Base-by-base conservation (phyloP, 257 asterid genomes). In the Primulina eburnea region DNA sequence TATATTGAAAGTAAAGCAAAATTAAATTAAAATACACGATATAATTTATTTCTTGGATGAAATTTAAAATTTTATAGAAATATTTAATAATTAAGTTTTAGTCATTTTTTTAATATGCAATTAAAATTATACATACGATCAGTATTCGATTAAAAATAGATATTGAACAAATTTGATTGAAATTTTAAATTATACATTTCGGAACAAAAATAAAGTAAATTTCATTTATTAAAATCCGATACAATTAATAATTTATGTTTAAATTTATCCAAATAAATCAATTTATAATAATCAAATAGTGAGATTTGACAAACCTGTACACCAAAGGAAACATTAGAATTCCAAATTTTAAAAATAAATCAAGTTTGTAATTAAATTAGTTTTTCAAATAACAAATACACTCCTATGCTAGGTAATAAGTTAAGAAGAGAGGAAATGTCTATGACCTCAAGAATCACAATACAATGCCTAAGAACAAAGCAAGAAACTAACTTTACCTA, bases 321-420 rank as follows among this genome's bases (percentile, higher is more conserved):
- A 10, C 12, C 1, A 11, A 6, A 2, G 53, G n/a, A 12, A 3
- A 12, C 53, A 14, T 0, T 14, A 43, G 53, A 43, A 43, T 43
- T 43, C 53, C 53, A 63, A n/a, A 35, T 17, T 47, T 29, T 20
- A 61, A 30, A 50, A 16, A 16, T 20, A 53, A 50, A 52, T 32
- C 64, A 38, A n/a, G 28, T 37, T 72, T 55, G 5, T 43, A 14
- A 60, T 29, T 62, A 29, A 14, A 60, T 29, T 62, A 29, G 33
- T 18, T 29, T 29, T 30, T 71, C 16, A 34, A 30, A 16, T 7
- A 62, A 70, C 68, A 71, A 50, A 16, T 71, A 50, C 62, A 10
- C 28, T 4, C 11, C 6, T 56, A 33, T 32, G 37, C 5, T 64
- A 24, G 64, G 26, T 11, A 26, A n/a, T 0, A 38, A 10, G 77